Base-by-base conservation (phyloP, 371 early-diverging fungal genomes). In the Mucor mucedo region DNA sequence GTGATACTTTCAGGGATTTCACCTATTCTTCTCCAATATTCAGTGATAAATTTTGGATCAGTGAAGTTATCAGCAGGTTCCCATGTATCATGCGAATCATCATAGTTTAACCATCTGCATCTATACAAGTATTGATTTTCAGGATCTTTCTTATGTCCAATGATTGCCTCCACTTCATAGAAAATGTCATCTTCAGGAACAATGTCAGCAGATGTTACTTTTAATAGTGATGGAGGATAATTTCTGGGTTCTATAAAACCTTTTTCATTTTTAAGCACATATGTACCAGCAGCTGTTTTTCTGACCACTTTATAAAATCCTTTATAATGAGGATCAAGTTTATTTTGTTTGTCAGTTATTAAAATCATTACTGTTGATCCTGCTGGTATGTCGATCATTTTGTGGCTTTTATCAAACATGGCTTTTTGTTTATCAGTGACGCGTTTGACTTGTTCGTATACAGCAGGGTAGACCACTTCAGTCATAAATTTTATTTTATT, bases 21-120 rank as follows among this genome's bases (percentile, higher is more conserved):
- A 30, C 45, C 56, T 28, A 56, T 56, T 44, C 45, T 56, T 56
- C 33, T 7, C 60, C 64, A 62, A 40, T 66, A 66, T 52, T 63
- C 35, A 35, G 35, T 35, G 7, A 35, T 35, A 7, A 35, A 35
- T 35, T 35, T 35, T 5, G 35, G 35, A 67, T 67, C 68, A 21
- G 40, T 54, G 30, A 71, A 63, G 30, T 62, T 60, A 28, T 6
- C 9, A 11, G 59, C 60, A n/a, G 72, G 68, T 59, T 72, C 69
- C 69, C 69, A 72, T 29, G 66, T 63, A 47, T 72, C 63, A 45
- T 66, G 60, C 6, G 60, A 58, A 48, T 65, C 60, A 27, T 42
- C 33, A 52, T 68, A 72, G n/a, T 66, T 63, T 52, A 58, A 55
- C 69, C 69, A 72, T 11, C 62, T 60, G 27, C 69, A 63, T 39